Evolutionary conservation across 495 filamentous ascomycete species (phyloP).

Genomic region (Immersiella caudata): DNA sequence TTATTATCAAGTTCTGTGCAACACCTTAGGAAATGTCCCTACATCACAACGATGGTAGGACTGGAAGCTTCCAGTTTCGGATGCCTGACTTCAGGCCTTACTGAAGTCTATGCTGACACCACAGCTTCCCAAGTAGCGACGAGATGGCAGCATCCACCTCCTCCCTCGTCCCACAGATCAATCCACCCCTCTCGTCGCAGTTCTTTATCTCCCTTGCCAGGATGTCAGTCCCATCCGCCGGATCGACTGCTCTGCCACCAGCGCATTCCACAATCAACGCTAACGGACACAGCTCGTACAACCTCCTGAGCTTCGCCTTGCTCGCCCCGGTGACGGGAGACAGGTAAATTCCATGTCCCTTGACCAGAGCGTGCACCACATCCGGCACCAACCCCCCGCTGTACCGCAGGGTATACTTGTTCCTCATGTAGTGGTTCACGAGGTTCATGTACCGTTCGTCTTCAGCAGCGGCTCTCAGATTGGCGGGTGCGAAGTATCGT

Average conservation of each 20-base stretch:
- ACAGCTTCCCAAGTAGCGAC: not conserved
- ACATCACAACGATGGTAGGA: too few relatives aligned
- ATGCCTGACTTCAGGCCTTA: too few relatives aligned
- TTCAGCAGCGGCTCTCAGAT: constrained; percentile 51
- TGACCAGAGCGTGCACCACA: constrained; percentile 53
- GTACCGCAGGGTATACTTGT: constrained; percentile 55
- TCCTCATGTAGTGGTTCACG: constrained; percentile 42
- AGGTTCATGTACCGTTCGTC: constrained; percentile 46
- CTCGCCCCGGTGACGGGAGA: constrained; percentile 49
- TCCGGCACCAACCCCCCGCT: constrained; percentile 58
- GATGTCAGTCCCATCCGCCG: constrained; percentile 41
- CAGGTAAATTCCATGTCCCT: constrained; percentile 56
- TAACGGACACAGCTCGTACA: constrained; percentile 55
- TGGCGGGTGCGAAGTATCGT: constrained; percentile 58
- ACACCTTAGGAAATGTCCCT: too few relatives aligned
- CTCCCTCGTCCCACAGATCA: constrained; percentile 51
- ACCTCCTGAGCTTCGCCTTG: constrained; percentile 52
- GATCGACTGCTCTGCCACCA: constrained; percentile 51
- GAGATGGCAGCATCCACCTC: constrained; percentile 45
- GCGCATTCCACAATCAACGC: constrained; percentile 57
- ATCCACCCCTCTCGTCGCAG: constrained; percentile 50
- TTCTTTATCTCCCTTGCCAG: constrained; percentile 39
- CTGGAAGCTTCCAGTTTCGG: too few relatives aligned
- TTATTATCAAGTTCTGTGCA: too few relatives aligned
- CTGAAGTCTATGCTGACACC: too few relatives aligned